phyloP scores from a whole-genome alignment of 176 grass and related monocot genomes.

The Aegilops sharonensis region DNA sequence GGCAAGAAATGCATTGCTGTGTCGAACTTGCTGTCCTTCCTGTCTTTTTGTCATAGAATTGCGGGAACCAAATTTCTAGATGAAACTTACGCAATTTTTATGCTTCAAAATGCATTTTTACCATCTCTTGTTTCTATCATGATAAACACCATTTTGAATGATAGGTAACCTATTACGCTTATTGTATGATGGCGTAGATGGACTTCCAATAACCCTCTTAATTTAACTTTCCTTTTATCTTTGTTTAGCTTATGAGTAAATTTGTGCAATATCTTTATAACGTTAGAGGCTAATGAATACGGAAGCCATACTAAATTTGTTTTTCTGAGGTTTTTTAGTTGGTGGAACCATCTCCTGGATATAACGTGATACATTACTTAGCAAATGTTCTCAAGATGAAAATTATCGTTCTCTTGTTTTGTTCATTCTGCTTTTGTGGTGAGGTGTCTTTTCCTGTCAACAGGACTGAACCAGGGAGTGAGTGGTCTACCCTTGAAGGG shows the following conservation, averaged over 20 bases:
- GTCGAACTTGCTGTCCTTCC: background rate
- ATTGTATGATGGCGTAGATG: background rate
- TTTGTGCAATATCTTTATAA: background rate
- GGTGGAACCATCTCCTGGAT: background rate
- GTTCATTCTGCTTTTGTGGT: constrained; percentile 22
- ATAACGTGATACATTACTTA: constrained; percentile 26
- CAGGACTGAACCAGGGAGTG: constrained; percentile 93
- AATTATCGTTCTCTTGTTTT: background rate
- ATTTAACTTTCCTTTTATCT: background rate
- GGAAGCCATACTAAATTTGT: background rate
- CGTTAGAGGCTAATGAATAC: background rate
- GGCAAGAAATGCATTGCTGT: background rate
- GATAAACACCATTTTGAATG: background rate
- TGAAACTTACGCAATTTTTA: background rate
- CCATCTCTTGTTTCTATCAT: background rate
- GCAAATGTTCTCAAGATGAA: constrained; percentile 19
- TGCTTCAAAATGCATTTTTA: background rate
- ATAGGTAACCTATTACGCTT: background rate
- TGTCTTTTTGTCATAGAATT: background rate
- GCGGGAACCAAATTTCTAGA: background rate
- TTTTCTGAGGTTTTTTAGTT: constrained; percentile 3
- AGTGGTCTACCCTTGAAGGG: constrained; percentile 95
- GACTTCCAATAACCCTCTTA: background rate
- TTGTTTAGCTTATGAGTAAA: background rate
- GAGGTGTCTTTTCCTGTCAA: constrained; percentile 30